Base-by-base conservation (phyloP, 805 yeast species). In the Ogataea paradorogensis region DNA sequence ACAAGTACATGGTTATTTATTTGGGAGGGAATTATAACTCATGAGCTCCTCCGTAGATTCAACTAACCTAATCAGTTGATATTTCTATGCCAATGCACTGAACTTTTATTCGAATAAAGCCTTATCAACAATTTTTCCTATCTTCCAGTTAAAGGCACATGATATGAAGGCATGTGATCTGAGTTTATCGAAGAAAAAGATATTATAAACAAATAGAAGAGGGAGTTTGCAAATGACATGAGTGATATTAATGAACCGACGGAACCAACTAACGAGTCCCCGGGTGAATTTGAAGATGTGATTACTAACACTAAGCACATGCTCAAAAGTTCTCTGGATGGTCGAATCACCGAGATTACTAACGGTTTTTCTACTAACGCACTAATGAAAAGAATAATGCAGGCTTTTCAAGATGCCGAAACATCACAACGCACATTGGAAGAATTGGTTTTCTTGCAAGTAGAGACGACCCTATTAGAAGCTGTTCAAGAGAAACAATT, bases 31-130 rank as follows among this genome's bases (percentile, higher is more conserved):
- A 73, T 2, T 59, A 65, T 7, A 45, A 28, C 26, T 60, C 47
- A 56, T 39, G 40, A 57, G 44, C 31, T 55, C 60, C 36, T 62
- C 50, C 26, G 46, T 65, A 33, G 55, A 63, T 48, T 56, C 68
- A 39, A 39, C 56, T 59, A 50, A 64, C 34, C 70, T 77, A 30
- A 70, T 56, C 37, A 74, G 55, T 21, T 70, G 56, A 48, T 68
- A 64, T 46, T 74, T 74, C 40, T 73, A 68, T 44, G 68, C 73
- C 5, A 67, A 60, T 9, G 62, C 53, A 10, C 73, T 73, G n/a
- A n/a, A 33, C 73, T 52, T 9, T 73, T 73, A 55, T 62, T 65
- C 7, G 69, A 40, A 23, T 53, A 21, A 9, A 21, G 24, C 9
- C 24, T 21, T 21, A 21, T 21, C 24, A 21, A 9, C 7, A 21